These are phyloP conservation scores for Scytalidium sp. DNA, from an alignment of 2,329 filamentous ascomycete species.

Conservation along the genomic window DNA sequence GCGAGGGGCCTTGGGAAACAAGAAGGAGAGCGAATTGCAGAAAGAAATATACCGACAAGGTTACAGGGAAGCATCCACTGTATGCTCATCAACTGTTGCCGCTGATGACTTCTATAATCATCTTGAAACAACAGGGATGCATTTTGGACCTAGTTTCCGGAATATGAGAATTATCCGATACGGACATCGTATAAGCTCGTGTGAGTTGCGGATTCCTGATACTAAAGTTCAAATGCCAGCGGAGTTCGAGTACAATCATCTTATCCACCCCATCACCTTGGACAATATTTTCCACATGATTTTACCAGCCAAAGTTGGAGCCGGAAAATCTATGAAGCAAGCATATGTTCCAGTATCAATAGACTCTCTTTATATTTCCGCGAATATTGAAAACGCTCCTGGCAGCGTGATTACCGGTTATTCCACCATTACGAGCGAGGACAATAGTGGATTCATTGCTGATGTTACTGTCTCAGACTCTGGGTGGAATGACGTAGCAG, in stretches of 20 bases:
- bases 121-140: constrained; percentile 4
- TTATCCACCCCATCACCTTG: constrained; percentile 41
- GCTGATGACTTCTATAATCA: constrained; percentile 28
- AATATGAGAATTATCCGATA: constrained; percentile 28
- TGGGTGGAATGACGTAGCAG: not conserved
- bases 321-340: constrained; percentile 15
- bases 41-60: not conserved
- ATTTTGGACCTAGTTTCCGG: constrained; percentile 12
- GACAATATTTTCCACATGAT: constrained; percentile 40
- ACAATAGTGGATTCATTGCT: not conserved
- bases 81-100: constrained; percentile 18
- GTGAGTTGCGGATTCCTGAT: constrained; percentile 26
- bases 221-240: constrained; percentile 41
- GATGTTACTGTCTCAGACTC: not conserved
- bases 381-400: constrained; percentile 1
- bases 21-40: not conserved
- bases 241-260: constrained; percentile 36
- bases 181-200: not conserved
- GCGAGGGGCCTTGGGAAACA: not conserved
- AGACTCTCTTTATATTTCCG: constrained; percentile 6
- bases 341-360: constrained; percentile 6
- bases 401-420: not conserved
- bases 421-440: not conserved
- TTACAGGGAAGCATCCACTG: constrained; percentile 19
- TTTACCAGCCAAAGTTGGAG: not conserved